Conservation (phyloP, 2,329 filamentous ascomycete species). For the Capronia americana region DNA sequence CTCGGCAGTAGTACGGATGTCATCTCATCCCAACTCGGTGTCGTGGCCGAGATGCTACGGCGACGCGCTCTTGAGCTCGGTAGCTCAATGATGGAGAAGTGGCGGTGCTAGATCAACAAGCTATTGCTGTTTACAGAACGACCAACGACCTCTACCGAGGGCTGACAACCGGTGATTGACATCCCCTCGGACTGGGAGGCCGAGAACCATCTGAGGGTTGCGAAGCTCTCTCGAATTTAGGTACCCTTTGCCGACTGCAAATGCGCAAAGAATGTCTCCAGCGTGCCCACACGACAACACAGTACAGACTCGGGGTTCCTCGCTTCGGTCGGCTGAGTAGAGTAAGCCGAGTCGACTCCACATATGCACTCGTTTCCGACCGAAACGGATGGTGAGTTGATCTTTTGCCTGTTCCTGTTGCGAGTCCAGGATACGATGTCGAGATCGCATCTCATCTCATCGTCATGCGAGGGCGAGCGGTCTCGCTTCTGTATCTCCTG, state of each 20-base stretch:
- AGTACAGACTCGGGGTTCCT: neutral
- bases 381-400: neutral
- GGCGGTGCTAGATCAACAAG: neutral
- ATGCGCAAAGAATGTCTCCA: neutral
- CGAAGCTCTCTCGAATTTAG: no score
- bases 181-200: no score
- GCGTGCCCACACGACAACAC: no score
- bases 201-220: no score
- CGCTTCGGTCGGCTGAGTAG: neutral
- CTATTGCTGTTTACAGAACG: neutral
- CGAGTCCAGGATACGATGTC: neutral
- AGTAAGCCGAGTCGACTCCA: neutral
- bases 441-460: neutral
- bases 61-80: neutral
- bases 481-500: neutral
- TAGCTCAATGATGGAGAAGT: neutral
- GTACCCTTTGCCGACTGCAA: neutral
- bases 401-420: neutral
- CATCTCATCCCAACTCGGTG: neutral
- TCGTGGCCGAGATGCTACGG: neutral
- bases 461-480: neutral
- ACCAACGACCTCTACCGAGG: neutral
- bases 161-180: no score
- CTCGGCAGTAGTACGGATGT: neutral
- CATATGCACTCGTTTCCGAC: neutral